Evolutionary conservation across 345 rosid species (phyloP).

Genomic region (Populus ilicifolia): DNA sequence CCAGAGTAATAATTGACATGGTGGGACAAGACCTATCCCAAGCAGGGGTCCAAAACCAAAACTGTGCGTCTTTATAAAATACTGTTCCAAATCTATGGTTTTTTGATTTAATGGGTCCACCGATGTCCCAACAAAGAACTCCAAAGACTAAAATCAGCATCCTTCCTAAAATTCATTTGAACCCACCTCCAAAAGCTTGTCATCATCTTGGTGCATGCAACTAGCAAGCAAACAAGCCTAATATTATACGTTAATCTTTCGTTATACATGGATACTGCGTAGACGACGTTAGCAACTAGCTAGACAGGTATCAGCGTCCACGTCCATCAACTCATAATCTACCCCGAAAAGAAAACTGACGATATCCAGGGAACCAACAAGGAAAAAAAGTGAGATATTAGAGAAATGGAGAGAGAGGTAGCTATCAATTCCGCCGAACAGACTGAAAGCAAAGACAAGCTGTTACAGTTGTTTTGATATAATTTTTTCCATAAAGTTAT

Average conservation of each 20-base stretch:
- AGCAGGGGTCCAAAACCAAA: neutral
- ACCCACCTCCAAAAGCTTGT: constrained; percentile 3
- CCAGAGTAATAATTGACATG: neutral
- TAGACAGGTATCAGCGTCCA: constrained; percentile 17
- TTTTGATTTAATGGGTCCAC: constrained; percentile 22
- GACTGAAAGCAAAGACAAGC: constrained; percentile 58
- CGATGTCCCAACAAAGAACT: constrained; percentile 2
- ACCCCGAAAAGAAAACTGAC: neutral
- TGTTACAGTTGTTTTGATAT: constrained; percentile 46
- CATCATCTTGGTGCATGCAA: constrained; percentile 16
- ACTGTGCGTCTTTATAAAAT: neutral
- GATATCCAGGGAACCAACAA: neutral
- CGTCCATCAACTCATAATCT: neutral
- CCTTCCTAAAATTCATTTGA: constrained; percentile 10
- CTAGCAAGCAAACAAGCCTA: neutral
- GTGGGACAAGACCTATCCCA: neutral
- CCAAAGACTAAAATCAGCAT: neutral
- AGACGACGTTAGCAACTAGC: neutral
- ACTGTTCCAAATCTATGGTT: neutral
- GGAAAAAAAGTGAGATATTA: neutral
- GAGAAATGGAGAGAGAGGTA: neutral
- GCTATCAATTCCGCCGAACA: constrained; percentile 30
- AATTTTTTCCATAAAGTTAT: constrained; percentile 56
- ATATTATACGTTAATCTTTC: neutral
- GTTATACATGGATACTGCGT: neutral